These are phyloP conservation scores for Andrographis paniculata DNA, from an alignment of 305 asterid species.

Conservation along the genomic window DNA sequence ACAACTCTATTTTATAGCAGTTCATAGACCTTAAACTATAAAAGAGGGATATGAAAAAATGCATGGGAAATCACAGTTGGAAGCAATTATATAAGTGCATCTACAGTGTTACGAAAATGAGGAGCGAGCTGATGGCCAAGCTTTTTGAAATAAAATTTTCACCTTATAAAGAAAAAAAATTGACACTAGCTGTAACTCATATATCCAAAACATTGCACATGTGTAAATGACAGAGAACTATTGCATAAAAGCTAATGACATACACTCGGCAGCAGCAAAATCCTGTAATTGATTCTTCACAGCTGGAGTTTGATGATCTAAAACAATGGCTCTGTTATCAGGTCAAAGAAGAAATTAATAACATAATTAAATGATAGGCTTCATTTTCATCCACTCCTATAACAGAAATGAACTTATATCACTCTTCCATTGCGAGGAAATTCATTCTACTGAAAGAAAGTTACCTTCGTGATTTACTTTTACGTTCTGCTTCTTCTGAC, in stretches of 20 bases:
- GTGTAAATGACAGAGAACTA: not conserved
- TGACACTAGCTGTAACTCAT: not conserved
- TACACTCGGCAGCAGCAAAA: conserved; percentile 78
- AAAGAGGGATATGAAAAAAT: not conserved
- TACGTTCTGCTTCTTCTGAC: conserved; percentile 90
- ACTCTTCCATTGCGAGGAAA: too few species aligned
- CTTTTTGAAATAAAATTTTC: too few species aligned
- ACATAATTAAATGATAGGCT: not conserved
- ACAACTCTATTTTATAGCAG: not conserved
- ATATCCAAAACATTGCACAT: not conserved
- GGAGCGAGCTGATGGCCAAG: not conserved
- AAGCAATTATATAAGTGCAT: conserved; percentile 7
- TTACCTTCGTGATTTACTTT: conserved; percentile 69
- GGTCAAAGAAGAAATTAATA: conserved; percentile 16
- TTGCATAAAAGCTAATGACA: conserved; percentile 17
- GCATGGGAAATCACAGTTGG: conserved; percentile 7
- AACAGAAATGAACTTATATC: too few species aligned
- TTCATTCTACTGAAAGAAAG: too few species aligned
- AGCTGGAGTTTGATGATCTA: conserved; percentile 73
- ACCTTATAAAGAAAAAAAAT: too few species aligned
- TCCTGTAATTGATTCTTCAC: conserved; percentile 74
- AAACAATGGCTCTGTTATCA: conserved; percentile 78
- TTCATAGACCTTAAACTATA: not conserved
- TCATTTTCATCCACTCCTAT: not conserved
- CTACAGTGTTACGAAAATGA: not conserved